Conservation (phyloP, 2,329 filamentous ascomycete species). For the Apiospora kogelbergensis region DNA sequence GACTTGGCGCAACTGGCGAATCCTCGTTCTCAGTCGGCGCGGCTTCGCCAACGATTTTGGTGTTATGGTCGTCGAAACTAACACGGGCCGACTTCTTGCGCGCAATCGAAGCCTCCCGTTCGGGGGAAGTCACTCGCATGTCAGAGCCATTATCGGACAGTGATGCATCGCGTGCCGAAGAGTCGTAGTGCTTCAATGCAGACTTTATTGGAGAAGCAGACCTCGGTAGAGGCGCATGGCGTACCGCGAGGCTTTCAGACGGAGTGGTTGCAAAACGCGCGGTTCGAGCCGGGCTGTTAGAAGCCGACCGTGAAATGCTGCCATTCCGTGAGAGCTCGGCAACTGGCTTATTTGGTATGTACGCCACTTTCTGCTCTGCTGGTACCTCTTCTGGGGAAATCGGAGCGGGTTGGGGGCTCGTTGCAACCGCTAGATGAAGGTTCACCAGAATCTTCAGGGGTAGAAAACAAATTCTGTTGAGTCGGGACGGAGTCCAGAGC, state of each 20-base stretch:
- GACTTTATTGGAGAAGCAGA: constrained; percentile 78
- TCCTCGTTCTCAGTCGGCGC: constrained; percentile 37
- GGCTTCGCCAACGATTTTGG: constrained; percentile 52
- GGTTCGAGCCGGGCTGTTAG: constrained; percentile 64
- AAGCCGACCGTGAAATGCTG: constrained; percentile 37
- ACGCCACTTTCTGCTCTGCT: constrained; percentile 16
- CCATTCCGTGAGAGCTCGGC: constrained; percentile 21
- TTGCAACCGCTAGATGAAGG: neutral
- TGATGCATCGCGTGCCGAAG: constrained; percentile 48
- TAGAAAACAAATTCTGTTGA: constrained; percentile 28
- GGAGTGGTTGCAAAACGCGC: constrained; percentile 63
- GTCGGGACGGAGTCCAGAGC: constrained; percentile 36
- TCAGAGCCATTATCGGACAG: constrained; percentile 51
- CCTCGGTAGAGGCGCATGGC: constrained; percentile 67
- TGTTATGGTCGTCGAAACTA: constrained; percentile 74
- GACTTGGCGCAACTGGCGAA: constrained; percentile 38
- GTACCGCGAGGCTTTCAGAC: constrained; percentile 55
- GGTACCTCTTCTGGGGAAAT: constrained; percentile 15
- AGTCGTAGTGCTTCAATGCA: constrained; percentile 66
- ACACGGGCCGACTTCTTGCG: constrained; percentile 69
- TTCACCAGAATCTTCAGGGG: constrained; percentile 16
- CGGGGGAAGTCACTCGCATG: constrained; percentile 28
- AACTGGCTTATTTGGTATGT: constrained; percentile 25
- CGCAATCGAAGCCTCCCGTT: constrained; percentile 33
- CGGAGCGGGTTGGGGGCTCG: constrained; percentile 6